These are phyloP conservation scores for Mycena capillaripes DNA, from an alignment of 768 basidiomycete species.

Conservation along the genomic window DNA sequence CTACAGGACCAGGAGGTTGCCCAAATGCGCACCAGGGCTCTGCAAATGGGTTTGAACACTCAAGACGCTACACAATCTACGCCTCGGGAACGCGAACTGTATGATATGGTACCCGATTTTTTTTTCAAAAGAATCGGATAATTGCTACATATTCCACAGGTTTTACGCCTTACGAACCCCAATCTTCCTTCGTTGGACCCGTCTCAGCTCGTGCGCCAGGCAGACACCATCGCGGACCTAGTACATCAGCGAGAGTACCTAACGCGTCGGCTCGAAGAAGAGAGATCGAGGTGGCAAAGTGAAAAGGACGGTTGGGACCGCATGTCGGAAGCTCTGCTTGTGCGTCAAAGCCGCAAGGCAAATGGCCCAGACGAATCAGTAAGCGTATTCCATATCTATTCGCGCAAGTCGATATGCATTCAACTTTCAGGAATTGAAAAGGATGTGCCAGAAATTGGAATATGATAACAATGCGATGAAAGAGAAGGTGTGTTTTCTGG, in stretches of 20 bases:
- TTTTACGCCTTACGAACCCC: slow-evolving; percentile 60
- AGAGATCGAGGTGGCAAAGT: slow-evolving; percentile 71
- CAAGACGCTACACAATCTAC: not conserved
- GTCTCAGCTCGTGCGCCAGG: slow-evolving; percentile 69
- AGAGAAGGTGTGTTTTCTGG: slow-evolving; percentile 63
- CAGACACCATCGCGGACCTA: slow-evolving; percentile 70
- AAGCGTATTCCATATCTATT: slow-evolving; percentile 16
- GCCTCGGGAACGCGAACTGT: slow-evolving; percentile 53
- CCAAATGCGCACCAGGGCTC: slow-evolving; percentile 61
- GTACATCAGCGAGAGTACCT: slow-evolving; percentile 72
- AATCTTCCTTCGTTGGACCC: slow-evolving; percentile 49
- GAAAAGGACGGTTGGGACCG: slow-evolving; percentile 77
- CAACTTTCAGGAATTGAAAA: slow-evolving; percentile 66
- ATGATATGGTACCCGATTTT: slow-evolving; percentile 62
- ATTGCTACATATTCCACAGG: slow-evolving; percentile 46
- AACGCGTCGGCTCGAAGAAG: slow-evolving; percentile 65
- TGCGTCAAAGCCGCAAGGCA: slow-evolving; percentile 58
- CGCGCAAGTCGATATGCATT: not conserved
- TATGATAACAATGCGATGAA: slow-evolving; percentile 74
- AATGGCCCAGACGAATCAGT: slow-evolving; percentile 60
- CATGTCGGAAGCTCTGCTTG: slow-evolving; percentile 75
- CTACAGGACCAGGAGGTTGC: slow-evolving; percentile 63
- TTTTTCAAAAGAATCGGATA: not conserved
- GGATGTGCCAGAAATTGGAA: slow-evolving; percentile 62
- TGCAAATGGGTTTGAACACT: slow-evolving; percentile 53